Conservation (phyloP, 306 rosid genomes). For the Fragaria ananassa region DNA sequence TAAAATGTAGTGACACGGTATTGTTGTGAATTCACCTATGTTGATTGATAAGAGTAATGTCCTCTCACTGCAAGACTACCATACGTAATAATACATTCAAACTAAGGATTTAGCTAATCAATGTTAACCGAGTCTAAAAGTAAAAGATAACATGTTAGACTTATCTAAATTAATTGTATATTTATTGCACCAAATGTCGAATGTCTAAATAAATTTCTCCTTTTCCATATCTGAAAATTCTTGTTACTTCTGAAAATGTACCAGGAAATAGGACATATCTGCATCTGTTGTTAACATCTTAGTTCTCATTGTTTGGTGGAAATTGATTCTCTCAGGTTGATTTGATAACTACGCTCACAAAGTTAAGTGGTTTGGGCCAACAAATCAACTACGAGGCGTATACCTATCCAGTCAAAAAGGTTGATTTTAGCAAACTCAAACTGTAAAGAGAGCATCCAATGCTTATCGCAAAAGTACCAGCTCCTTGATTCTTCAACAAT, state of each 20-base stretch:
- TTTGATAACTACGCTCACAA: slow-evolving; percentile 77
- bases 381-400: slow-evolving; percentile 86
- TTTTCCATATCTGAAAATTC: neutral
- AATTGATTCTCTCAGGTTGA: slow-evolving; percentile 64
- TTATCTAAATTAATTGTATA: neutral
- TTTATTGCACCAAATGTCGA: neutral
- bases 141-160: neutral
- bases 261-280: neutral
- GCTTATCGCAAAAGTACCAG: neutral
- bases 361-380: slow-evolving; percentile 77
- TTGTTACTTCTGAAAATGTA: neutral
- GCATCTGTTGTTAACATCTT: neutral
- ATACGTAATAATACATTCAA: neutral
- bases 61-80: neutral
- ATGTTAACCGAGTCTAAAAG: neutral
- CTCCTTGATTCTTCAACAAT: too few relatives aligned
- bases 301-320: slow-evolving; percentile 17
- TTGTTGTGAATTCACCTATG: neutral
- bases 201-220: neutral
- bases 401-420: slow-evolving; percentile 53
- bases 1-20: neutral
- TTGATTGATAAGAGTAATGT: neutral
- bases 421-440: slow-evolving; percentile 78
- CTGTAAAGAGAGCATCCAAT: slow-evolving; percentile 34
- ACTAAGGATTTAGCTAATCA: neutral